Percentiles rank a stretch among this genome's conserved stretches.
phyloP scores from a whole-genome alignment of 202 grass and related monocot species.

The Musa balbisiana region DNA sequence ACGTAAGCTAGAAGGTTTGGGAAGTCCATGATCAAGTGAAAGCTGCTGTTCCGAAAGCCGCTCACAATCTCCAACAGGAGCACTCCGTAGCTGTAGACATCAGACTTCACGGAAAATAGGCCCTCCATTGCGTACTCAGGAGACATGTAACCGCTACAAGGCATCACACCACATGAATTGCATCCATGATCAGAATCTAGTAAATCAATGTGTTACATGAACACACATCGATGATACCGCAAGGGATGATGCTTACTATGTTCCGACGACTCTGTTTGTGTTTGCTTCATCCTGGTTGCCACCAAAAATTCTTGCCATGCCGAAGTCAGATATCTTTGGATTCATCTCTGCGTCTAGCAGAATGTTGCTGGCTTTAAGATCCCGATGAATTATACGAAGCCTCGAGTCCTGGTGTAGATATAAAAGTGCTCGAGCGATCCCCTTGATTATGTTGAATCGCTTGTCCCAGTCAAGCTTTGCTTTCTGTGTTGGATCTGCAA shows the following conservation, averaged over 20 bases:
- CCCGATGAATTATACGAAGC: constrained; percentile 38
- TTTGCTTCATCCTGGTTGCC: constrained; percentile 25
- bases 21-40: neutral
- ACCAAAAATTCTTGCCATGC: constrained; percentile 42
- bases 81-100: constrained; percentile 20
- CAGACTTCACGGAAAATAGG: constrained; percentile 5
- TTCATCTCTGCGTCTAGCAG: constrained; percentile 40
- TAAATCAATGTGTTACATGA: neutral
- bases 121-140: constrained; percentile 20
- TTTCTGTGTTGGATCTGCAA: constrained; percentile 25
- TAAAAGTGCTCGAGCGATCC: constrained; percentile 41
- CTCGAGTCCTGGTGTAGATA: constrained; percentile 53
- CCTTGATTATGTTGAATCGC: constrained; percentile 37
- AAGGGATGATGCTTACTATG: constrained; percentile 29
- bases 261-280: constrained; percentile 42
- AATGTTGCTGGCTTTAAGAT: constrained; percentile 46
- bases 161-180: neutral
- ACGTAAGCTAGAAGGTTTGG: constrained; percentile 9
- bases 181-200: neutral
- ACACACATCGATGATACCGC: neutral
- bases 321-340: constrained; percentile 57
- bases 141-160: constrained; percentile 14
- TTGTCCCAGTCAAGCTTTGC: constrained; percentile 32
- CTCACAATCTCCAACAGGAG: constrained; percentile 17
- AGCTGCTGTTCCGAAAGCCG: constrained; percentile 1